Base-by-base conservation (phyloP, 106 monocot species). In the Dendrobium officinale region DNA sequence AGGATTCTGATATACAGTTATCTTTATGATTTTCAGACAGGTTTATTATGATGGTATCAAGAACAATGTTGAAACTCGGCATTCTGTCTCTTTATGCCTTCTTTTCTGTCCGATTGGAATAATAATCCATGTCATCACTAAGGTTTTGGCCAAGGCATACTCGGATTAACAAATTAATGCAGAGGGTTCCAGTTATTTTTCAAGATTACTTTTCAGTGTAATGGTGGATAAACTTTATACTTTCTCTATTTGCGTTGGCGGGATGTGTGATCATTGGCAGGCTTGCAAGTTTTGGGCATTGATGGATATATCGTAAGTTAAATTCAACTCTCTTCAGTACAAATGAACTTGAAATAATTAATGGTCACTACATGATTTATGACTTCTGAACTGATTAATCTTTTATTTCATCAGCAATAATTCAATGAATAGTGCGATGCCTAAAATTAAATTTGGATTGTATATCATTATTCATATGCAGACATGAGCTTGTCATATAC, bases 51-150 rank as follows among this genome's bases (percentile, higher is more conserved):
- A 99, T 78, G 98, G 98, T 24, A 40, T 91, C 67, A 78, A 86
- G 86, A 95, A 91, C 75, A 88, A 88, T 6, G 73, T 95, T 6
- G 95, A 99, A 81, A 99, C 98, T 10, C 78, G 91, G 22, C 95
- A 99, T 85, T 99, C 98, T 0, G 81, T 99, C 51, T 95, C 87
- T 3, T 51, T 99, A 20, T 99, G 95, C 85, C 88, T 99, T 41
- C 86, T 99, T 42, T 99, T 92, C 80, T 95, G 98, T 64, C 98
- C 98, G 19, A 75, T 99, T 81, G 98, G 98, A 15, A 93, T 99
- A 56, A 58, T 82, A 42, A 55, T 79, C 72, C 98, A 95, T 87
- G 83, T 51, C 58, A 54, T 95, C 47, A 99, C 95, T 26, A 99
- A 95, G 85, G 45, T 84, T 47, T n/a, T 95, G 80, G 86, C 29